Conservation (phyloP, 345 rosid species). For the Murraya paniculata region DNA sequence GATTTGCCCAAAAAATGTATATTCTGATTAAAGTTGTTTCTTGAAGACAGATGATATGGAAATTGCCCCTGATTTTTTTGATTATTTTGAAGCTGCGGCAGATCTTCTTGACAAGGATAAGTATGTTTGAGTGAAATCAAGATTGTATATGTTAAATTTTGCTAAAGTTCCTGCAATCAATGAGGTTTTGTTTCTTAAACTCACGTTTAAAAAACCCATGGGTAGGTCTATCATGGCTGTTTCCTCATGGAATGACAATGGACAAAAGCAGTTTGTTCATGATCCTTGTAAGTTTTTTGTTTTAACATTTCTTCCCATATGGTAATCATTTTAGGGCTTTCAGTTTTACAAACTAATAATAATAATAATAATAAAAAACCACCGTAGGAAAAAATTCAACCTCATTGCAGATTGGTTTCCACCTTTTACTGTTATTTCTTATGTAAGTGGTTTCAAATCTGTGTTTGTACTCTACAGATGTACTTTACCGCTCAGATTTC, state of each 20-base stretch:
- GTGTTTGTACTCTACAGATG: constrained; percentile 52
- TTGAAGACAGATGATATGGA: constrained; percentile 95
- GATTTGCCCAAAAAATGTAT: not conserved
- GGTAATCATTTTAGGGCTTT: not conserved
- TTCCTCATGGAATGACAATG: constrained; percentile 99
- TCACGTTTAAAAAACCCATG: constrained; percentile 18
- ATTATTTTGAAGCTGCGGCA: constrained; percentile 95
- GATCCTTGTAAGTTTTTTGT: constrained; percentile 68
- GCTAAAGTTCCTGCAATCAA: not conserved
- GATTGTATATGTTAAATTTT: constrained; percentile 6
- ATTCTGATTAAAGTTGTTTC: constrained; percentile 25
- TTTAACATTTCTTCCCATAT: constrained; percentile 1
- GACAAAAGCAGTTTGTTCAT: constrained; percentile 94
- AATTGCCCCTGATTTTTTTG: constrained; percentile 92
- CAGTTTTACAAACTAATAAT: too few relatives aligned
- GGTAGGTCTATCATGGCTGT: constrained; percentile 95
- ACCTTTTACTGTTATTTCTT: not conserved
- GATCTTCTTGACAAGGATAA: constrained; percentile 85
- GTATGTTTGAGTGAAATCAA: constrained; percentile 42
- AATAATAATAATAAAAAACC: not conserved
- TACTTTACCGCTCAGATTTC: constrained; percentile 92
- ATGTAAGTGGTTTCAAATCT: constrained; percentile 13
- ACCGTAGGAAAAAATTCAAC: not conserved
- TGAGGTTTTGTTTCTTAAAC: not conserved
- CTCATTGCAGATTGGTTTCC: not conserved